Evolutionary conservation across 2,329 filamentous ascomycete species (phyloP).

Genomic region (Clathrospora elynae): DNA sequence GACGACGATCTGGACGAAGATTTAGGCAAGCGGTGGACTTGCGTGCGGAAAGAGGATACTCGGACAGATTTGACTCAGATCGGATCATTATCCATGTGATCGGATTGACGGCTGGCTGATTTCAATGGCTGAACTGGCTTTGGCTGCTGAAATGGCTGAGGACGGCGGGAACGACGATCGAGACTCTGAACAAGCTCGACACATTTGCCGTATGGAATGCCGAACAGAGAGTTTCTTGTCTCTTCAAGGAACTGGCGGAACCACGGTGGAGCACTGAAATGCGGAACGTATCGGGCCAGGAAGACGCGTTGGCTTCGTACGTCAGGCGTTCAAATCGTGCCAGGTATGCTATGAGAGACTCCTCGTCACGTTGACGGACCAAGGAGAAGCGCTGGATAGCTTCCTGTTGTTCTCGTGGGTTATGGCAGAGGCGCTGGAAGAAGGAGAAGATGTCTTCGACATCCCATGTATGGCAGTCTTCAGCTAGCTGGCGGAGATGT

Average conservation of each 20-base stretch:
- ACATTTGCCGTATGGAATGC: not conserved
- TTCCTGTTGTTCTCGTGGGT: not conserved
- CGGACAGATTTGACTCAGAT: no score
- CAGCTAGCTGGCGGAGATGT: not conserved
- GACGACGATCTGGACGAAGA: no score
- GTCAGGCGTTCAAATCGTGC: not conserved
- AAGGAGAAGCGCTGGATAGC: not conserved
- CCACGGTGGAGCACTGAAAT: not conserved
- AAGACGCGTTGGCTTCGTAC: not conserved
- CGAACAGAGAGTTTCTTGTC: not conserved
- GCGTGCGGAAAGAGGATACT: no score
- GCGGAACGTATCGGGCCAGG: not conserved
- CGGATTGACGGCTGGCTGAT: no score
- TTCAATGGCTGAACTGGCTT: no score
- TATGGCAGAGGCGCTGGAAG: not conserved
- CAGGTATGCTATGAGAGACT: not conserved
- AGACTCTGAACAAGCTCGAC: not conserved
- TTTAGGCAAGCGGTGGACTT: no score
- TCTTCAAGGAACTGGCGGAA: not conserved
- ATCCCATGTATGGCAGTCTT: not conserved
- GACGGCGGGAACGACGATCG: not conserved
- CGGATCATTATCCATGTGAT: no score
- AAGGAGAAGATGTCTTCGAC: not conserved
- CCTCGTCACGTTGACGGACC: not conserved
- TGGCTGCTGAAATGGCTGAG: no score